phyloP scores from a whole-genome alignment of 768 basidiomycete species.

The Kwoniella sp. region DNA sequence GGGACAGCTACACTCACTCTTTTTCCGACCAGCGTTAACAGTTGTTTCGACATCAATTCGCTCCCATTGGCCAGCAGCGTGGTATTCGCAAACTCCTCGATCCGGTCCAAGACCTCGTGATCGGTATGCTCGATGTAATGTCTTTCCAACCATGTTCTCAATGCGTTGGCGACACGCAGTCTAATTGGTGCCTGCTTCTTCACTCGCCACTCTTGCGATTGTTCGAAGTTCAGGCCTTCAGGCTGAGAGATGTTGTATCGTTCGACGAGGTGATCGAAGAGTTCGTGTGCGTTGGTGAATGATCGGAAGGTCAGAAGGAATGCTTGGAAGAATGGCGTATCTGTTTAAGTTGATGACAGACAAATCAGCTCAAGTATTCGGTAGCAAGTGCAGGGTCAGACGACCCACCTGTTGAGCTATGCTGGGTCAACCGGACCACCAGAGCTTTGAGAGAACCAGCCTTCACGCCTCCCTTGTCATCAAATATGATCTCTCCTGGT shows the following conservation, averaged over 20 bases:
- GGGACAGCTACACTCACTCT: conserved; percentile 64
- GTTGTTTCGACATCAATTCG: conserved; percentile 68
- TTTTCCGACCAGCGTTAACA: conserved; percentile 74
- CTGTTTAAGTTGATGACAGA: conserved; percentile 56
- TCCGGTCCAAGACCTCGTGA: conserved; percentile 73
- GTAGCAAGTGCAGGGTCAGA: neutral
- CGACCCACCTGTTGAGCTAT: conserved; percentile 78
- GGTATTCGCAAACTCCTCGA: conserved; percentile 70
- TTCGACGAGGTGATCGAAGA: conserved; percentile 77
- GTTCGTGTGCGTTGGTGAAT: conserved; percentile 78
- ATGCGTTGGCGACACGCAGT: conserved; percentile 83
- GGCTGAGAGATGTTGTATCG: conserved; percentile 81
- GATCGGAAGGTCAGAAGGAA: conserved; percentile 97
- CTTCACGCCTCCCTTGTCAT: conserved; percentile 77
- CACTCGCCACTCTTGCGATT: conserved; percentile 77
- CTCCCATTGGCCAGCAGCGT: conserved; percentile 62
- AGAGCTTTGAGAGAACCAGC: conserved; percentile 85
- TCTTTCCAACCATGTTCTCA: conserved; percentile 85
- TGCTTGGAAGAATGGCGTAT: conserved; percentile 78
- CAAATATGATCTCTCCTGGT: conserved; percentile 78
- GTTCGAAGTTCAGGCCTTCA: conserved; percentile 63
- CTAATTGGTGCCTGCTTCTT: conserved; percentile 85
- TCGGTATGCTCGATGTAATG: conserved; percentile 80
- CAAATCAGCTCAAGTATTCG: neutral
- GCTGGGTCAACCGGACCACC: conserved; percentile 85